Percentiles rank a stretch among this genome's conserved stretches.
Evolutionary conservation across 1,139 yeast genomes (phyloP).

Genomic region (Yamadazyma friedrichii): DNA sequence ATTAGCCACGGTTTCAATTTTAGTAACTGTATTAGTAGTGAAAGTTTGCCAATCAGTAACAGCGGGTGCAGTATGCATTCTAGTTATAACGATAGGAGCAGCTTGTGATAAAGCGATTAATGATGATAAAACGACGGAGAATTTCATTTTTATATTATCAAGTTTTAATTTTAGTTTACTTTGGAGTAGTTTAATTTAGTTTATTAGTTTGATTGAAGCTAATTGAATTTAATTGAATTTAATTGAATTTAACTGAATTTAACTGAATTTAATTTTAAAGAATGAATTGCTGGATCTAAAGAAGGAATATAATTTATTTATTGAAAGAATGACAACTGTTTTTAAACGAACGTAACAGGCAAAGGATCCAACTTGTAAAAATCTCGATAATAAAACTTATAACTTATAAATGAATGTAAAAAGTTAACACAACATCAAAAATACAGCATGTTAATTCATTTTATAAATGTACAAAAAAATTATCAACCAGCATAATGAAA

Average conservation of each 20-base stretch:
- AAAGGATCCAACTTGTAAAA: no score
- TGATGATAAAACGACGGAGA: conserved; percentile 15
- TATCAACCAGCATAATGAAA: conserved; percentile 2
- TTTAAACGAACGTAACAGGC: neutral
- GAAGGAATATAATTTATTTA: neutral
- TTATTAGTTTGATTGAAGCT: no score
- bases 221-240: no score
- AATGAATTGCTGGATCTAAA: neutral
- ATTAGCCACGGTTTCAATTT: conserved; percentile 53
- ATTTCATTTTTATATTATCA: conserved; percentile 13
- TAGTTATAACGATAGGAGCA: conserved; percentile 28
- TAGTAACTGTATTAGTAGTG: conserved; percentile 27
- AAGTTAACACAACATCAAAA: neutral
- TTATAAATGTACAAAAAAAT: neutral
- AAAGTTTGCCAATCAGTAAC: conserved; percentile 24
- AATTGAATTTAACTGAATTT: neutral
- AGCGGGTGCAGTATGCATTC: conserved; percentile 30
- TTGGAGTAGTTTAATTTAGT: neutral
- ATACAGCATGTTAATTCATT: neutral
- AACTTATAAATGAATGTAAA: neutral
- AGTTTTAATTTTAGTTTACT: neutral
- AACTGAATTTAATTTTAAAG: neutral
- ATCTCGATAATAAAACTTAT: neutral
- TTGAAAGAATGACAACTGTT: neutral
- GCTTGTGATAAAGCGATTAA: conserved; percentile 26